phyloP scores from a whole-genome alignment of 768 basidiomycete genomes.

The Mycena vulgaris region DNA sequence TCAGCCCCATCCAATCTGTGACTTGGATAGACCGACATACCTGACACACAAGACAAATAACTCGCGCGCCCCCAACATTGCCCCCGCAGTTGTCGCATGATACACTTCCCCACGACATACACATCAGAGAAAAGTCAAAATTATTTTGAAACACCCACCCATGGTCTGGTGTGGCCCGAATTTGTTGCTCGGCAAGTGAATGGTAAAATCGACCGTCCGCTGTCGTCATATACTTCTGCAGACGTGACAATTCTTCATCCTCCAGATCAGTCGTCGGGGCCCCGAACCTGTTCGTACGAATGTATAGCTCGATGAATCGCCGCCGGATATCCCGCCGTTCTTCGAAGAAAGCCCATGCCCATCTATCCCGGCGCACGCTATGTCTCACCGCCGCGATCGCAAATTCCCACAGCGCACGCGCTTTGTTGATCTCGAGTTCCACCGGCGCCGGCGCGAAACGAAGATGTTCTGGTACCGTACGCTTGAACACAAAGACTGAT shows the following conservation, averaged over 20 bases:
- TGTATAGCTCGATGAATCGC: constrained; percentile 43
- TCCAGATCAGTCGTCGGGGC: constrained; percentile 36
- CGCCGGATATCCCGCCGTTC: constrained; percentile 45
- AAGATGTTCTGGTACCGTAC: constrained; percentile 40
- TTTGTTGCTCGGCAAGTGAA: constrained; percentile 33
- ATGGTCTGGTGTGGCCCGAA: constrained; percentile 40
- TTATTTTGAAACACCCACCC: constrained; percentile 29
- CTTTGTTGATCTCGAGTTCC: constrained; percentile 39
- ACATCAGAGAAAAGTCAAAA: neutral
- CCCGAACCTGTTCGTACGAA: constrained; percentile 40
- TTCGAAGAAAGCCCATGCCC: constrained; percentile 49
- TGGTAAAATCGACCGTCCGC: constrained; percentile 45
- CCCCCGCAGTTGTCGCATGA: constrained; percentile 44
- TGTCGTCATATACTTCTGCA: constrained; percentile 38
- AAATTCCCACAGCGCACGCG: constrained; percentile 49
- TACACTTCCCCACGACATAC: constrained; percentile 12
- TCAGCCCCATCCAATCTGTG: too few relatives aligned
- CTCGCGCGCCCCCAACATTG: constrained; percentile 44
- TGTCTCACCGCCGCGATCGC: constrained; percentile 43
- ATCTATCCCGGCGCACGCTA: constrained; percentile 41
- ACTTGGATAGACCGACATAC: constrained; percentile 19
- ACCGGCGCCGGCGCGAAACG: constrained; percentile 43
- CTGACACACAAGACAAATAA: constrained; percentile 52
- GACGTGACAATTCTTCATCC: constrained; percentile 21
- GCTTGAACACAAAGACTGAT: constrained; percentile 43